These are phyloP conservation scores for Colletotrichum sp. DNA, from an alignment of 2,329 filamentous ascomycete genomes.

Conservation along the genomic window DNA sequence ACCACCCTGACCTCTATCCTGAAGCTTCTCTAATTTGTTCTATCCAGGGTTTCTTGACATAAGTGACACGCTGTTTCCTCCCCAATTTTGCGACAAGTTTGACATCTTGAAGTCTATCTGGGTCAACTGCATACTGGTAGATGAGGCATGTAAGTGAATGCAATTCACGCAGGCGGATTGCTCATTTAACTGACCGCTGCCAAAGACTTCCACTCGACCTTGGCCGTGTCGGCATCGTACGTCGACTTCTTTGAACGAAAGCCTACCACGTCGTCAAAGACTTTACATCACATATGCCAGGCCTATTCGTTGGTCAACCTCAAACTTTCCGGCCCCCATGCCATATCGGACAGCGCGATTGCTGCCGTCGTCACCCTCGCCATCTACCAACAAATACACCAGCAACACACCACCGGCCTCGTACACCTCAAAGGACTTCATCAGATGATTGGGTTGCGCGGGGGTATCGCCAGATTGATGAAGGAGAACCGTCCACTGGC, in stretches of 20 bases:
- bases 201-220: neutral
- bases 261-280: neutral
- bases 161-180: neutral
- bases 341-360: neutral
- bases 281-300: neutral
- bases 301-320: neutral
- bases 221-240: neutral
- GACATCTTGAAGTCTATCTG: neutral
- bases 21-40: neutral
- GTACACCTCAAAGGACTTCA: neutral
- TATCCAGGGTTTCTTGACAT: neutral
- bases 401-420: neutral
- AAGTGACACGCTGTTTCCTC: neutral
- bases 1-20: neutral
- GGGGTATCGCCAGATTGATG: neutral
- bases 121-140: neutral
- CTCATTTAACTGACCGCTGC: neutral
- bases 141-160: neutral
- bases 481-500: neutral
- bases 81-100: neutral
- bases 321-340: neutral
- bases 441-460: neutral
- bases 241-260: neutral
- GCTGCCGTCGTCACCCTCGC: neutral
- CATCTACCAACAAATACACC: constrained; percentile 4